Evolutionary conservation across 208 protist genomes (phyloP), one percentile per base, ranked within the genome.

Genomic region (Trypanosomatidae sp.): DNA sequence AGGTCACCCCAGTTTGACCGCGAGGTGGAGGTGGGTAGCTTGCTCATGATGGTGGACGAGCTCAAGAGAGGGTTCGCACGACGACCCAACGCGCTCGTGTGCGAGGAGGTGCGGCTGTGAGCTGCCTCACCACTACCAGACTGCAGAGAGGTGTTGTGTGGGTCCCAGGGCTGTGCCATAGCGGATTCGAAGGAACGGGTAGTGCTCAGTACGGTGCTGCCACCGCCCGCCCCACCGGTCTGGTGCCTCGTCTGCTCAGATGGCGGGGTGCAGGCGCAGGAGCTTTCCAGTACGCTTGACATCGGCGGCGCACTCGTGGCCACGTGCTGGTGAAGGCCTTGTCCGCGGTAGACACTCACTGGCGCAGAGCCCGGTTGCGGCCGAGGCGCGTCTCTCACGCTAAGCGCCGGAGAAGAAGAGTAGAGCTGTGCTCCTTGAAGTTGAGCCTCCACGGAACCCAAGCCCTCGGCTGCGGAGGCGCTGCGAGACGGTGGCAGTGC

Each of bases 231-330:
- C 7, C 39, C 67, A 47, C 67, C 66, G 17, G 25, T 62, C 22
- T 43, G 39, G 22, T 64, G 71, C 22, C 71, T 49, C n/a, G 73
- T 70, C 44, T 86, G 62, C 66, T 79, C 87, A 39, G 69, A 83
- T 25, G 90, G 90, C n/a, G 91, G 91, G 22, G 91, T 95, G 79
- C 91, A 92, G 50, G 91, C 86, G 30, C 79, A 82, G 10, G 86
- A 93, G 13, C 73, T 60, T 49, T 86, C 81, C 10, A 74, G n/a
- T 49, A 72, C 69, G 62, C 69, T 80, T 0, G 69, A 74, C 17
- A 78, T 43, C 12, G 74, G 67, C 13, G 50, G 66, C 12, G n/a
- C 73, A 44, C 73, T 77, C 1, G 78, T 52, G 28, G 44, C 25
- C 22, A 13, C 44, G 25, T 3, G 43, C 43, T 49, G 44, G 1